These are phyloP conservation scores for Plasmodium yoelii DNA, from an alignment of 169 alveolate genomes.

Conservation along the genomic window DNA sequence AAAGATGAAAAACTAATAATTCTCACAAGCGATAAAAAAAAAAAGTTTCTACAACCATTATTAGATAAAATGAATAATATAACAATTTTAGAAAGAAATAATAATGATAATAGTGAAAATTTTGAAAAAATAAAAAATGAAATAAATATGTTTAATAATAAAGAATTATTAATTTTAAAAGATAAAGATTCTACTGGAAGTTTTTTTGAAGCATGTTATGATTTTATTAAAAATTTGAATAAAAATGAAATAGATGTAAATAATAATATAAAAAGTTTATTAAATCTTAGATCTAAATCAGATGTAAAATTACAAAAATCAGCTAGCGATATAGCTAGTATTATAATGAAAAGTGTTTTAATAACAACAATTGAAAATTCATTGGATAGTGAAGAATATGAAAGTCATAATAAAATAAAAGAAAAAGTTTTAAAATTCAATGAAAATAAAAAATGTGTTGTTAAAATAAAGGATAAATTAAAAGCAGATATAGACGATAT, in stretches of 20 bases:
- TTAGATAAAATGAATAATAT: conserved; percentile 15
- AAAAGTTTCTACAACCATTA: conserved; percentile 67
- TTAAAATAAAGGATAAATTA: conserved; percentile 81
- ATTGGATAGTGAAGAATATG: conserved; percentile 83
- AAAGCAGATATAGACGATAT: conserved; percentile 79
- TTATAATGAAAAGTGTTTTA: conserved; percentile 80
- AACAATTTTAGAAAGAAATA: conserved; percentile 39
- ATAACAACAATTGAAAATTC: conserved; percentile 85
- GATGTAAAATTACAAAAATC: conserved; percentile 78
- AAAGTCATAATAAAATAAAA: conserved; percentile 80
- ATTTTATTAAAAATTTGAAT: conserved; percentile 29
- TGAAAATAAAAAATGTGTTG: conserved; percentile 79
- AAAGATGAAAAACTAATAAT: conserved; percentile 85
- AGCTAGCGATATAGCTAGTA: conserved; percentile 84
- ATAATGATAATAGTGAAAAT: conserved; percentile 30
- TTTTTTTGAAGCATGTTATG: conserved; percentile 56
- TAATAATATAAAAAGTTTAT: conserved; percentile 4
- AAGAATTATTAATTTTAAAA: conserved; percentile 43
- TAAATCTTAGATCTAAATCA: conserved; percentile 61
- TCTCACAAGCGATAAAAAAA: conserved; percentile 90
- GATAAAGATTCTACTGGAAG: conserved; percentile 66
- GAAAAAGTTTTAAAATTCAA: conserved; percentile 79
- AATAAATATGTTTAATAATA: neutral
- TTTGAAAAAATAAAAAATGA: conserved; percentile 29
- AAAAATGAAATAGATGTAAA: conserved; percentile 42